A percentile compares a stretch with the other conserved stretches of the same genome.
Evolutionary conservation across 495 filamentous ascomycete species (phyloP).

Genomic region (Tuber umbilicatum): DNA sequence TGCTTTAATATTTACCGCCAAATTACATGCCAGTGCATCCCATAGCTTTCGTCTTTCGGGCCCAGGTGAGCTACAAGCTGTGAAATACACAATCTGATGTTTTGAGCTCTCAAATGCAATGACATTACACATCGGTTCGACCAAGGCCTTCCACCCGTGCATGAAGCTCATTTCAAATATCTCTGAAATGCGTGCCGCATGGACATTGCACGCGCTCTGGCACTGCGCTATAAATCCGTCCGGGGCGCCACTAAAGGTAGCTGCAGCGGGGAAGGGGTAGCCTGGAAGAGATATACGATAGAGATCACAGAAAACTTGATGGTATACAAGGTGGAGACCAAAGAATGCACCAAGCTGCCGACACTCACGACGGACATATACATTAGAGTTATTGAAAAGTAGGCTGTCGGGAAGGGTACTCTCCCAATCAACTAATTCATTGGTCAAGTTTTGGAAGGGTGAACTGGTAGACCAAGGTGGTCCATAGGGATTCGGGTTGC

Average conservation of each 20-base stretch:
- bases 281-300: conserved; percentile 2
- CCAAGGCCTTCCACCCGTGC: not conserved
- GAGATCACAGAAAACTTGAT: conserved; percentile 3
- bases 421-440: conserved; percentile 3
- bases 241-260: not conserved
- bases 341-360: conserved; percentile 1
- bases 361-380: not conserved
- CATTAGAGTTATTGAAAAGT: not conserved
- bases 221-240: not conserved
- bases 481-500: not conserved
- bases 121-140: not conserved
- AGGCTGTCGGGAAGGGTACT: conserved; percentile 1
- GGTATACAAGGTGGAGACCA: conserved; percentile 2
- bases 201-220: not conserved
- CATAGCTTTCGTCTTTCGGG: conserved; percentile 1
- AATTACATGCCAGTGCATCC: not conserved
- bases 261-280: not conserved
- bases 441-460: not conserved
- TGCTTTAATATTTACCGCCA: not conserved
- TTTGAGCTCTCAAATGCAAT: not conserved
- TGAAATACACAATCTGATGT: not conserved
- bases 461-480: not conserved
- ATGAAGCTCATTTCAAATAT: conserved; percentile 3
- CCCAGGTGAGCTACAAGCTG: not conserved
- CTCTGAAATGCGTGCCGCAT: conserved; percentile 1